phyloP scores from a whole-genome alignment of 2,329 filamentous ascomycete species.

The Claviceps pazoutovae region DNA sequence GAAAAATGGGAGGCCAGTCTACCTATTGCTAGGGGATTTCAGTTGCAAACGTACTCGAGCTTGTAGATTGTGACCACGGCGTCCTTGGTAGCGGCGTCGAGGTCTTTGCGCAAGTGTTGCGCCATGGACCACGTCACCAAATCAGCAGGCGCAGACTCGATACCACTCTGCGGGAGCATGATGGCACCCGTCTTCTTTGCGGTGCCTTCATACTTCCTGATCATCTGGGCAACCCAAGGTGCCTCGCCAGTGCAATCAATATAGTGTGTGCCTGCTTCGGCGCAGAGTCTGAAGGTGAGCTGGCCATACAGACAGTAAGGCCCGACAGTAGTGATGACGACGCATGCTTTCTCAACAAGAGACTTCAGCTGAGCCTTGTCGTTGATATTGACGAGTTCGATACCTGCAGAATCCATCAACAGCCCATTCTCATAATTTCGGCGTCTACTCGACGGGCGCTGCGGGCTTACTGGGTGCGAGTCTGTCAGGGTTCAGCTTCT shows the following conservation, averaged over 20 bases:
- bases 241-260: constrained; percentile 49
- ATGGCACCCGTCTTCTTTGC: constrained; percentile 42
- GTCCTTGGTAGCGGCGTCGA: constrained; percentile 36
- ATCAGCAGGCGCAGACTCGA: constrained; percentile 51
- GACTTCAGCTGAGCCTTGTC: constrained; percentile 29
- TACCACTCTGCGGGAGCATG: constrained; percentile 46
- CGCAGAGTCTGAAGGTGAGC: constrained; percentile 45
- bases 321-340: constrained; percentile 45
- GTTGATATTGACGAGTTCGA: constrained; percentile 38
- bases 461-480: constrained; percentile 46
- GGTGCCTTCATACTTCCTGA: constrained; percentile 39
- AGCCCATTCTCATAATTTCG: neutral
- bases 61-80: constrained; percentile 37
- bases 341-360: constrained; percentile 40
- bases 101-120: constrained; percentile 32
- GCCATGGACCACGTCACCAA: constrained; percentile 41
- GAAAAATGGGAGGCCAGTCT: neutral
- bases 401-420: constrained; percentile 18
- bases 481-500: constrained; percentile 54
- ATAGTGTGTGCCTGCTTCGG: constrained; percentile 49
- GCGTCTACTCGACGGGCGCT: neutral
- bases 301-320: constrained; percentile 45
- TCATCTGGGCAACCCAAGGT: constrained; percentile 45
- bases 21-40: neutral
- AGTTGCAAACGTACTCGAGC: constrained; percentile 20